A percentile compares a stretch with the other conserved stretches of the same genome.
Evolutionary conservation across 202 grass and related monocot genomes (phyloP).

Genomic region (Hordeum pubiflorum): DNA sequence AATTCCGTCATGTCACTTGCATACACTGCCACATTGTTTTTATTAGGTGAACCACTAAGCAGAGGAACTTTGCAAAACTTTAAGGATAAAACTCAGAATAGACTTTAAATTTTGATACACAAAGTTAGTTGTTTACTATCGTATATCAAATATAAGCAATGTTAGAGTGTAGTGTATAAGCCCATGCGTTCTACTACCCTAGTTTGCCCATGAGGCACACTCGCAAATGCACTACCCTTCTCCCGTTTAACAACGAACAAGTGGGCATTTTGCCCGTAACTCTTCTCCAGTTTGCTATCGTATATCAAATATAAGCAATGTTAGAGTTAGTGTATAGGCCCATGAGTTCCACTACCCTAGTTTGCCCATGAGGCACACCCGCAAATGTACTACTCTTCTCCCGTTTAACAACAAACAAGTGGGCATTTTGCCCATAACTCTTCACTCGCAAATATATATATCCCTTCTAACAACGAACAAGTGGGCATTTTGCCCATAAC

Average conservation of each 20-base stretch:
- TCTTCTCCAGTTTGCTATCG: too few relatives aligned
- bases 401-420: not conserved
- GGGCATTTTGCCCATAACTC: not conserved
- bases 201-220: too few relatives aligned
- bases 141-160: not conserved
- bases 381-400: not conserved
- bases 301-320: too few relatives aligned
- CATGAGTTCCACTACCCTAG: not conserved
- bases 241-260: too few relatives aligned
- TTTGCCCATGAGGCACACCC: not conserved
- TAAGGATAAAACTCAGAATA: not conserved
- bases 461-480: not conserved
- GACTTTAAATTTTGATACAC: not conserved
- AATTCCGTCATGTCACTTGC: constrained; percentile 1
- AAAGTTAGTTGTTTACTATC: not conserved
- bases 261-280: too few relatives aligned
- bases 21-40: not conserved
- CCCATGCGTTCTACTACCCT: not conserved
- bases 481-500: not conserved
- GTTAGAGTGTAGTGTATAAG: not conserved
- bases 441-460: not conserved
- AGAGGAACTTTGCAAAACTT: not conserved
- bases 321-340: too few relatives aligned
- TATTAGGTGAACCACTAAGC: constrained; percentile 10
- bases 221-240: too few relatives aligned